phyloP scores from a whole-genome alignment of 371 early-diverging fungal species.

The Thermomucor indicae-seudaticae region DNA sequence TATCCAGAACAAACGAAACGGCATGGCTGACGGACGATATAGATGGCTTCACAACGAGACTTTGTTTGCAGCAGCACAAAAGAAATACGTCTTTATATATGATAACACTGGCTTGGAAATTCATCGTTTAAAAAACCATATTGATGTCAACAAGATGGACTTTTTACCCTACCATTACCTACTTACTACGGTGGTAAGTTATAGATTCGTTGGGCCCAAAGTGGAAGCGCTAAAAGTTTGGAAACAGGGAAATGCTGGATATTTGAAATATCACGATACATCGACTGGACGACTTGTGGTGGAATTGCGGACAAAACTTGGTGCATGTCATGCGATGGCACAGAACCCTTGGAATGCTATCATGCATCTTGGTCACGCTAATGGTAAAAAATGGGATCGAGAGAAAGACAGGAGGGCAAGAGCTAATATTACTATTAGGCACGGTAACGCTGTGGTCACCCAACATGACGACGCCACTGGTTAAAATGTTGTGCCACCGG shows the following conservation, averaged over 20 bases:
- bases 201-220: background rate
- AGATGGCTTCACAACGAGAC: constrained; percentile 96
- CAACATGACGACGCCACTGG: constrained; percentile 72
- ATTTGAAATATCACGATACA: constrained; percentile 94
- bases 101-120: constrained; percentile 93
- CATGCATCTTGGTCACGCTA: constrained; percentile 88
- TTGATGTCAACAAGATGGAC: constrained; percentile 78
- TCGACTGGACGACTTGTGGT: constrained; percentile 91
- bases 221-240: background rate
- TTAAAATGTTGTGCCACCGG: constrained; percentile 94
- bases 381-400: constrained; percentile 52
- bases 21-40: too few species aligned
- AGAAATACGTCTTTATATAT: constrained; percentile 95
- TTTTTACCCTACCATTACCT: constrained; percentile 98
- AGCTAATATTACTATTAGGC: constrained; percentile 7
- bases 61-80: constrained; percentile 97
- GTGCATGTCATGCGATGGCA: constrained; percentile 77
- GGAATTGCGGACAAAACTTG: constrained; percentile 77
- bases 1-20: background rate
- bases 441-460: constrained; percentile 97
- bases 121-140: constrained; percentile 87
- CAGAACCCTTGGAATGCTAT: constrained; percentile 95
- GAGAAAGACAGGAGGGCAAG: background rate
- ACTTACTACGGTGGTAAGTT: constrained; percentile 74
- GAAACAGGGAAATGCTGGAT: constrained; percentile 72